Evolutionary conservation across 225 moss, liverwort and hornwort species (phyloP).

Genomic region (Sphagnum tenellum): DNA sequence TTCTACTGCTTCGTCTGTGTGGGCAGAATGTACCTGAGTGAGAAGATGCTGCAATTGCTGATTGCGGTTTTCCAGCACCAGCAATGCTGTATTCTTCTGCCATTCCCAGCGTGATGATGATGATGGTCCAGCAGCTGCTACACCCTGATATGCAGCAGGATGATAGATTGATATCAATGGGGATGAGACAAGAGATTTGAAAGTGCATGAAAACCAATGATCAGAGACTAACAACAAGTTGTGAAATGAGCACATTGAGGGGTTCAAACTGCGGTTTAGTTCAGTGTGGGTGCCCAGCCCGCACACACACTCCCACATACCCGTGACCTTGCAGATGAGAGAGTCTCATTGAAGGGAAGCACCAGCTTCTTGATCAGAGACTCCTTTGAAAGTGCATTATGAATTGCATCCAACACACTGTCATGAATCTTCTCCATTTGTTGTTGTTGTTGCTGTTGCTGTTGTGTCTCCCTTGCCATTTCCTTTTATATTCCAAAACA

Average conservation of each 20-base stretch:
- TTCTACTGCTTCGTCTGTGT: no score
- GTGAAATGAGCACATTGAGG: not conserved
- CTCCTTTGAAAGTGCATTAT: constrained; percentile 72
- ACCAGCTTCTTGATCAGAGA: constrained; percentile 67
- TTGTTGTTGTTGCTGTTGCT: not conserved
- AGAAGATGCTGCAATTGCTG: constrained; percentile 58
- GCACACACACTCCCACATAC: constrained; percentile 3
- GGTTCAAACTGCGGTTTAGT: not conserved
- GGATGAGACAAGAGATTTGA: not conserved
- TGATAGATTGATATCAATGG: not conserved
- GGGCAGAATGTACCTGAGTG: constrained; percentile 32
- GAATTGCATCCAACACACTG: constrained; percentile 61
- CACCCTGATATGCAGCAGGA: no score
- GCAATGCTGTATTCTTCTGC: constrained; percentile 76
- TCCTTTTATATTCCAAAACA: not conserved
- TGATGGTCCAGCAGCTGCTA: constrained; percentile 7
- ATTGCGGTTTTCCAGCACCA: constrained; percentile 84
- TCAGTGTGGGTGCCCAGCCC: no score
- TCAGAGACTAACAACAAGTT: not conserved
- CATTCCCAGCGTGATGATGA: constrained; percentile 79
- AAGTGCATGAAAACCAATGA: not conserved
- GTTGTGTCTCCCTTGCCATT: constrained; percentile 5
- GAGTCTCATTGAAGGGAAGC: constrained; percentile 65
- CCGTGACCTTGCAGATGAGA: constrained; percentile 28
- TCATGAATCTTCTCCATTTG: constrained; percentile 57